Evolutionary conservation across 2,329 filamentous ascomycete genomes (phyloP), one percentile per base, ranked within the genome.

Genomic region (Dichotomopilus funicola): DNA sequence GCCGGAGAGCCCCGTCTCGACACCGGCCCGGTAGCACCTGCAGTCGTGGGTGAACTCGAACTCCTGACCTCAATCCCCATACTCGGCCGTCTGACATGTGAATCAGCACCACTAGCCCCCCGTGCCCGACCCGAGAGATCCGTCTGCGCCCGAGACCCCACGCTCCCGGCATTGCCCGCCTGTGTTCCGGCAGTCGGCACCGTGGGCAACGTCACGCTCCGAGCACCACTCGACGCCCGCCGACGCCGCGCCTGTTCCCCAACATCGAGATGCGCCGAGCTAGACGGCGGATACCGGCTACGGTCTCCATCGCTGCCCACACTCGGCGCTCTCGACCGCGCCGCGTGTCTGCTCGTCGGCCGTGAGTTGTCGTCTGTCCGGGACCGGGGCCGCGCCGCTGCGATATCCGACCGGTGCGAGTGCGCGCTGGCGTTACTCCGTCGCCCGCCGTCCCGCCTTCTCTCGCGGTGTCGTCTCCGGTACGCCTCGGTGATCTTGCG

Each of bases 401-500:
- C 56, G 12, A 61, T 52, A 8, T 72, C 69, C 6, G 69, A 68
- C 49, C 67, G 67, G 13, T 72, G 70, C n/a, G 75, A 71, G 56
- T 66, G 66, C 27, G 67, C 71, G 60, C 67, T 72, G 61, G 66
- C 66, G 62, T 72, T 72, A 58, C 70, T 77, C 58, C 76, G 75
- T 63, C 75, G 72, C 9, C 70, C 68, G 19, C 73, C 64, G 64
- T 80, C 76, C 41, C 73, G 72, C 10, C 80, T 76, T n/a, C 81
- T 74, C 59, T 85, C 83, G 44, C 78, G 80, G 66, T 95, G 89
- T 35, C 89, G 79, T 59, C 89, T 80, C 56, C 89, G 78, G 66
- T 95, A 96, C 1, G 90, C 90, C 65, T 95, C 89, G 1, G 91
- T 91, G 63, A 97, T 96, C 57, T 88, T 85, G 65, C 92, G 88